These are phyloP conservation scores for Xylaria digitata DNA, from an alignment of 2,329 filamentous ascomycete species.

Conservation along the genomic window DNA sequence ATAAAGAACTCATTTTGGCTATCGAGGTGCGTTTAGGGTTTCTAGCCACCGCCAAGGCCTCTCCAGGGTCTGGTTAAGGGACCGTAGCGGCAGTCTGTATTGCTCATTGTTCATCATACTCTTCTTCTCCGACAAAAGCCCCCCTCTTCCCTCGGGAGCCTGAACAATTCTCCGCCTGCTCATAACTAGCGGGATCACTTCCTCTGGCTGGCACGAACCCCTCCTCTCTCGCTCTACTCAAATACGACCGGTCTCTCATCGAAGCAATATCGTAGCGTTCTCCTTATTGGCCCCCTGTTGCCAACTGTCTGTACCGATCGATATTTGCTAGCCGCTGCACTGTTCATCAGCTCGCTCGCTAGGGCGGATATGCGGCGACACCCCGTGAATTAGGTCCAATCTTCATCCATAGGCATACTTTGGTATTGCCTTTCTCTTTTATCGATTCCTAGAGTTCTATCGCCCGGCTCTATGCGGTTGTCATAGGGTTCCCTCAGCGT, in stretches of 20 bases:
- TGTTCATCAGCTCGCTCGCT: slow-evolving; percentile 16
- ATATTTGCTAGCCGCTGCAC: slow-evolving; percentile 9
- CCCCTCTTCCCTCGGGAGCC: slow-evolving; percentile 2
- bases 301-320: slow-evolving; percentile 1
- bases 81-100: slow-evolving; percentile 2
- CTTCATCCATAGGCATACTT: slow-evolving; percentile 23
- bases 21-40: slow-evolving; percentile 12
- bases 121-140: slow-evolving; percentile 3
- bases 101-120: slow-evolving; percentile 10
- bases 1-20: slow-evolving; percentile 12
- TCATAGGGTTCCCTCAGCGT: slow-evolving; percentile 42
- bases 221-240: slow-evolving; percentile 1
- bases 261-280: slow-evolving; percentile 5
- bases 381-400: slow-evolving; percentile 30
- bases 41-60: slow-evolving; percentile 18
- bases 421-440: slow-evolving; percentile 29
- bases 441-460: slow-evolving; percentile 27
- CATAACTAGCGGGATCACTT: slow-evolving; percentile 22
- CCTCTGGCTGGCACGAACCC: slow-evolving; percentile 20
- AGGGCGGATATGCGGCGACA: slow-evolving; percentile 29
- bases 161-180: slow-evolving; percentile 18
- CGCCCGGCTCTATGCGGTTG: slow-evolving; percentile 44
- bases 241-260: slow-evolving; percentile 7
- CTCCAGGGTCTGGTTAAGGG: slow-evolving; percentile 9
- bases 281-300: neutral